Percentiles rank a stretch among this genome's conserved stretches.
These are phyloP conservation scores for Cordyceps fumosorosea DNA, from an alignment of 2,329 filamentous ascomycete species.

Conservation along the genomic window DNA sequence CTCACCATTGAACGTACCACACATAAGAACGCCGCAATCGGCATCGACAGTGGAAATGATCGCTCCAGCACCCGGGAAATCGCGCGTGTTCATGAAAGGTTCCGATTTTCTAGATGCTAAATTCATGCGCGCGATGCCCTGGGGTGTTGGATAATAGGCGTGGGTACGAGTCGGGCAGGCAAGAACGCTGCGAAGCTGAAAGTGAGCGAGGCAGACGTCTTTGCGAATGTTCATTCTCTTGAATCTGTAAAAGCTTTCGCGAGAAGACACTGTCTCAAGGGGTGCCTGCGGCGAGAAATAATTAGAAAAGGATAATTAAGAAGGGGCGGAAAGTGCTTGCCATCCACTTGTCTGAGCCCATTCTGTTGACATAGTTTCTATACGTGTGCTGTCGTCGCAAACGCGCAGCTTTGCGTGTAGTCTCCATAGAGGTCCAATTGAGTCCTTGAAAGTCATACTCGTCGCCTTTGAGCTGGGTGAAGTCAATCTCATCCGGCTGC, in stretches of 20 bases:
- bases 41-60: slow-evolving; percentile 47
- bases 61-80: slow-evolving; percentile 29
- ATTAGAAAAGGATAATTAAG: not conserved
- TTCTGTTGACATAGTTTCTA: slow-evolving; percentile 51
- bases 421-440: slow-evolving; percentile 48
- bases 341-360: slow-evolving; percentile 38
- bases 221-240: slow-evolving; percentile 48
- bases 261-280: slow-evolving; percentile 26
- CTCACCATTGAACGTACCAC: slow-evolving; percentile 52
- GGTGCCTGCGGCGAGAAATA: not conserved
- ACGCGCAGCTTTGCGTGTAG: slow-evolving; percentile 43
- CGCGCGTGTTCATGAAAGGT: slow-evolving; percentile 37
- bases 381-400: slow-evolving; percentile 42
- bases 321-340: slow-evolving; percentile 32
- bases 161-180: slow-evolving; percentile 49
- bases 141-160: slow-evolving; percentile 49
- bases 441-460: slow-evolving; percentile 53
- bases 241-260: slow-evolving; percentile 52
- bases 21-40: slow-evolving; percentile 49
- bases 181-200: slow-evolving; percentile 58
- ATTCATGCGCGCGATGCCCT: slow-evolving; percentile 46
- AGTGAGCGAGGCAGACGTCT: slow-evolving; percentile 53
- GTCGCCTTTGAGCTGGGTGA: slow-evolving; percentile 48
- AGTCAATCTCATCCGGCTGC: slow-evolving; percentile 23
- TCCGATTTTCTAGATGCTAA: slow-evolving; percentile 40